Percentiles rank a stretch among this genome's conserved stretches.
These are phyloP conservation scores for Solanum clarkiae DNA, from an alignment of 257 asterid genomes.

Conservation along the genomic window DNA sequence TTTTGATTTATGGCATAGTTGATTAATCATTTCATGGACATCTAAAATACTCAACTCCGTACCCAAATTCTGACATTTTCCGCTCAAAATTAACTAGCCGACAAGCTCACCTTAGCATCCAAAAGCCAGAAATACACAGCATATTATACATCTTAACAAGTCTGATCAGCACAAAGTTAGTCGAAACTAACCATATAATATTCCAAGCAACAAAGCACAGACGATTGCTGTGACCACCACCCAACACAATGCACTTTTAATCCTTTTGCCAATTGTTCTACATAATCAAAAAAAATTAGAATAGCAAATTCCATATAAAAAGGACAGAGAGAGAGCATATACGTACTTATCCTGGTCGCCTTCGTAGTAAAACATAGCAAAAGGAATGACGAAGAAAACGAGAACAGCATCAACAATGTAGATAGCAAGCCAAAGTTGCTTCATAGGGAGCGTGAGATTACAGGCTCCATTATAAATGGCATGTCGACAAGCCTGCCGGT, in stretches of 20 bases:
- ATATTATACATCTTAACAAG: not conserved
- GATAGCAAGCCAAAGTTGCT: conserved; percentile 84
- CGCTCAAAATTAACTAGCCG: not conserved
- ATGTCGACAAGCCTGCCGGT: conserved; percentile 91
- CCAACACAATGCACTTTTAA: conserved; percentile 83
- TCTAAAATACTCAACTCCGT: not conserved
- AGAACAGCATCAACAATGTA: conserved; percentile 80
- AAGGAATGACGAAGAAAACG: conserved; percentile 86
- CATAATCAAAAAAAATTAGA: conserved; percentile 5
- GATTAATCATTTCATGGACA: not conserved
- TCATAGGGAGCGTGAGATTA: conserved; percentile 91
- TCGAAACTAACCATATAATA: conserved; percentile 52
- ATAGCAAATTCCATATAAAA: not conserved
- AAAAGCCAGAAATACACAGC: not conserved
- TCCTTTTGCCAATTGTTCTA: conserved; percentile 84
- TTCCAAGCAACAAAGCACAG: conserved; percentile 77
- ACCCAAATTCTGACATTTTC: not conserved
- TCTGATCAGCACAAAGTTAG: not conserved
- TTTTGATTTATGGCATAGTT: not conserved
- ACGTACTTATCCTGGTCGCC: conserved; percentile 94
- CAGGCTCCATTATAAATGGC: conserved; percentile 95
- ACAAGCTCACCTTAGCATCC: not conserved
- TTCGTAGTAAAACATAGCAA: conserved; percentile 96
- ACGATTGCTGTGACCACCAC: conserved; percentile 74
- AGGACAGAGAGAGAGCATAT: too few relatives aligned